Conservation (phyloP, 139 green algal species). For the Diplosphaera chodatii region DNA sequence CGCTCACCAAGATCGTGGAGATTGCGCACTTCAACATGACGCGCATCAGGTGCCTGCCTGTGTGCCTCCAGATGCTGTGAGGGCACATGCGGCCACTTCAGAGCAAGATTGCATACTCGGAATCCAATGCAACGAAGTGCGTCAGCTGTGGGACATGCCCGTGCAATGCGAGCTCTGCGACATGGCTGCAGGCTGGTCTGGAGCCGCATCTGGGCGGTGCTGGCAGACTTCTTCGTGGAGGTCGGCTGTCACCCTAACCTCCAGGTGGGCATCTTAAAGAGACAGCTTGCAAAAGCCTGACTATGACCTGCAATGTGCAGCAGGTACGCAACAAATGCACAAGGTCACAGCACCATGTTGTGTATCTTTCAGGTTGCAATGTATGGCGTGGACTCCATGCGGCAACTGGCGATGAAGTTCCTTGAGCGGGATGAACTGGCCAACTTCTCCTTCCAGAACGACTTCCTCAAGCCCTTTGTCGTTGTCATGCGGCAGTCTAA, state of each 20-base stretch:
- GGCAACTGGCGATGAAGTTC: slow-evolving; percentile 86
- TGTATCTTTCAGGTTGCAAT: slow-evolving; percentile 75
- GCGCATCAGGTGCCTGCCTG: slow-evolving; percentile 64
- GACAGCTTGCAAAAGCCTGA: background rate
- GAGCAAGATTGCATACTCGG: no score
- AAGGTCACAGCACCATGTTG: no score
- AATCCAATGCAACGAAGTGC: no score
- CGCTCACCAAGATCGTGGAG: slow-evolving; percentile 93
- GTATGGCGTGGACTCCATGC: slow-evolving; percentile 82
- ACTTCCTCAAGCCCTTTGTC: slow-evolving; percentile 98
- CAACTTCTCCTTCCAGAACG: slow-evolving; percentile 99
- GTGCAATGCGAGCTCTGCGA: no score
- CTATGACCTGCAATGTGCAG: no score
- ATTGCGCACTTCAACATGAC: slow-evolving; percentile 98
- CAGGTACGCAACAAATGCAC: no score
- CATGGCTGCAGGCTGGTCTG: slow-evolving; percentile 79
- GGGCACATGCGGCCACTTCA: no score
- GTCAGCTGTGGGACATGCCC: no score
- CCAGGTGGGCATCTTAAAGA: slow-evolving; percentile 26
- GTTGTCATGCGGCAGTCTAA: slow-evolving; percentile 86
- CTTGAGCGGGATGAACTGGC: slow-evolving; percentile 95
- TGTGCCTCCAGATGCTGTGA: no score
- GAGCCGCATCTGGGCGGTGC: slow-evolving; percentile 88
- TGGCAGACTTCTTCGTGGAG: slow-evolving; percentile 89
- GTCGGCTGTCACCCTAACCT: slow-evolving; percentile 77